Evolutionary conservation across 495 filamentous ascomycete species (phyloP), one percentile per base, ranked within the genome.

Genomic region (Penicillium robsamsonii): DNA sequence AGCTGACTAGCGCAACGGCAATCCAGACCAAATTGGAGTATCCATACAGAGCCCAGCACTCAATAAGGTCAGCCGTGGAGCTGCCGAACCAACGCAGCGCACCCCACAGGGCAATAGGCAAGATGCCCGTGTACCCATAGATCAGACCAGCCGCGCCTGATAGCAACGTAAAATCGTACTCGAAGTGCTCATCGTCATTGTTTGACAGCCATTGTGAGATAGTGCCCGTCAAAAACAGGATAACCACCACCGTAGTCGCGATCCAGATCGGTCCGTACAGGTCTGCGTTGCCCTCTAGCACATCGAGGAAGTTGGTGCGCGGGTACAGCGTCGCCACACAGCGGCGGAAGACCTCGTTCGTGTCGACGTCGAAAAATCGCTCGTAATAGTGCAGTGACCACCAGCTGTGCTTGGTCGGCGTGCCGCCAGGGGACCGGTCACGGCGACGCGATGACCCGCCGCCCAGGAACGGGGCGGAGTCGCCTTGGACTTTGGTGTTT

Each of bases 231-330:
- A 98, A 68, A 71, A 98, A 98, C 40, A 98, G 77, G 46, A 97
- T 97, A 60, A 98, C 80, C 22, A 98, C 87, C 17, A 98, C 95
- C 3, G 94, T 97, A 1, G 94, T 97, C 11, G 95, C 95, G 75
- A 98, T 96, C 94, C 94, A 98, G 71, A 97, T 88, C 4, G 94
- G 94, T 2, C 87, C 87, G 77, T 98, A 98, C 52, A 98, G 80
- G 68, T 98, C 94, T 18, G 94, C 91, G 68, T 97, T 96, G n/a
- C 92, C 94, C 63, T 97, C 94, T 6, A 97, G 79, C 33, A 97
- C 88, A 65, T 98, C 94, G 55, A 98, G 84, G 73, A 98, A 98
- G 77, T 96, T 96, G 46, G 85, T 85, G 48, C 90, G 84, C 30
- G 95, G 94, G 73, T 88, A 96, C 25, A 97, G 74, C 22, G 92